Conservation (phyloP, 2,329 filamentous ascomycete genomes). For the Fusarium sp. region DNA sequence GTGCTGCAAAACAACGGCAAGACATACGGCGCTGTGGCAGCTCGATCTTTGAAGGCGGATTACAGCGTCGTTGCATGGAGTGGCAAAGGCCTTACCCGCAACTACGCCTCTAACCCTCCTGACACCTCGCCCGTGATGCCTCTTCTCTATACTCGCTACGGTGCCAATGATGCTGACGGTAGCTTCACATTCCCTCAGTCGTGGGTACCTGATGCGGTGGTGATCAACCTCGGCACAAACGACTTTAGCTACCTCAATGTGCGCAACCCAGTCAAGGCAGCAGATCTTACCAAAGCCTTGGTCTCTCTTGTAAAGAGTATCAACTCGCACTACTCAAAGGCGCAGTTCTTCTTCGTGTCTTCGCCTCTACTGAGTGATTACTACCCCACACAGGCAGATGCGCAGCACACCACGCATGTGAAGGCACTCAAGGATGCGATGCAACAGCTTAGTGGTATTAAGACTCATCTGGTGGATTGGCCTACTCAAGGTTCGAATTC, state of each 20-base stretch:
- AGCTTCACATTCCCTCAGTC: constrained; percentile 55
- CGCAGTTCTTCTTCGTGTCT: constrained; percentile 57
- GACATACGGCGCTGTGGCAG: constrained; percentile 60
- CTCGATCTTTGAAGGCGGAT: constrained; percentile 57
- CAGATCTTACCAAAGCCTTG: constrained; percentile 48
- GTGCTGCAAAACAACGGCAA: constrained; percentile 56
- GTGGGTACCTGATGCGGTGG: constrained; percentile 53
- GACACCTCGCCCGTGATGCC: constrained; percentile 56
- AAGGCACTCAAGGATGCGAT: constrained; percentile 54
- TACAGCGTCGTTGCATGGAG: constrained; percentile 61
- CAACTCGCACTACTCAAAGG: constrained; percentile 53
- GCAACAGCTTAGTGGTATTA: constrained; percentile 47
- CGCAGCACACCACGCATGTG: constrained; percentile 55
- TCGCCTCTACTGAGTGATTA: constrained; percentile 57
- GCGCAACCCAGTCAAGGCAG: constrained; percentile 49
- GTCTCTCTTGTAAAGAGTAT: constrained; percentile 44
- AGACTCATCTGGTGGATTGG: constrained; percentile 58
- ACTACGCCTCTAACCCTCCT: constrained; percentile 51
- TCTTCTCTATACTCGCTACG: constrained; percentile 58
- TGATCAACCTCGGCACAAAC: constrained; percentile 61
- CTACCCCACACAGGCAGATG: constrained; percentile 54
- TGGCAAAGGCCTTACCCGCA: constrained; percentile 59
- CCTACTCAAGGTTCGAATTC: constrained; percentile 57
- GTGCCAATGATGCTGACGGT: constrained; percentile 55
- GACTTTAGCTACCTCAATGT: constrained; percentile 56